phyloP scores from a whole-genome alignment of 345 rosid genomes.

The Erodium maritimum region DNA sequence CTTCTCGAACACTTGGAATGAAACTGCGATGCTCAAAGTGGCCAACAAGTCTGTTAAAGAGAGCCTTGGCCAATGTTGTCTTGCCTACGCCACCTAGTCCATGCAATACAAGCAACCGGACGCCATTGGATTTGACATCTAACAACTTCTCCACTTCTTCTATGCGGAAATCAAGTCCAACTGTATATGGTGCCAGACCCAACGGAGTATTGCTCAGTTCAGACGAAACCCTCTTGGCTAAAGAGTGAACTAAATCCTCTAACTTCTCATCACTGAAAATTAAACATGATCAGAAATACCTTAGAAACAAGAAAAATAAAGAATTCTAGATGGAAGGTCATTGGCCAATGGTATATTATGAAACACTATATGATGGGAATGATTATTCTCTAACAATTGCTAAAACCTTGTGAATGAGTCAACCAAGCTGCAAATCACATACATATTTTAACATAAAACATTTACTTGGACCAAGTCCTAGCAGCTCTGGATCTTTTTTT shows the following conservation, averaged over 20 bases:
- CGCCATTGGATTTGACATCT: constrained; percentile 11
- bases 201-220: constrained; percentile 42
- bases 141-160: constrained; percentile 11
- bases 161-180: constrained; percentile 25
- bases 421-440: too few species aligned
- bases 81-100: constrained; percentile 39
- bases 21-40: constrained; percentile 19
- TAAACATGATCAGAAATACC: background rate
- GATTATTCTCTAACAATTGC: too few species aligned
- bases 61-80: constrained; percentile 31
- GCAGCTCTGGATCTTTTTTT: background rate
- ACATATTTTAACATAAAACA: too few species aligned
- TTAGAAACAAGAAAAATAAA: background rate
- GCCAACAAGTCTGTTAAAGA: constrained; percentile 20
- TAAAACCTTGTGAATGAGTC: too few species aligned
- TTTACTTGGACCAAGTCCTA: too few species aligned
- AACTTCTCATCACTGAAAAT: constrained; percentile 17
- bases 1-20: constrained; percentile 23
- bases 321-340: background rate
- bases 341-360: too few species aligned
- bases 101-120: constrained; percentile 19
- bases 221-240: constrained; percentile 31
- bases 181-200: constrained; percentile 26
- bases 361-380: background rate
- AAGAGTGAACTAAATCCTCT: constrained; percentile 13